These are phyloP conservation scores for Cymbidium sinense DNA, from an alignment of 106 monocot species.

Conservation along the genomic window DNA sequence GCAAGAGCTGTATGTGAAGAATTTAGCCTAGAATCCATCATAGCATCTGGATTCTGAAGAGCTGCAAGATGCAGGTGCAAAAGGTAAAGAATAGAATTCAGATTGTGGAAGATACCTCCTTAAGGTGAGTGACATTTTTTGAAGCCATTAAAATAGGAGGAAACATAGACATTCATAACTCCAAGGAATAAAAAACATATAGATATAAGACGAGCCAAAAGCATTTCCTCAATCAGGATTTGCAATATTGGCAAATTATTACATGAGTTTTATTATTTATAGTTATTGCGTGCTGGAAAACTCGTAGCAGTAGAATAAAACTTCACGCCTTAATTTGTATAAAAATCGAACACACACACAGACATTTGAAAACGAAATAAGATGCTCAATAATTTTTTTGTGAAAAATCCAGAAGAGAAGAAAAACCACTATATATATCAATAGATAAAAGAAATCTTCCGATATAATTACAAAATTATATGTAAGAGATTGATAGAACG, in stretches of 20 bases:
- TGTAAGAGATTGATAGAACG: too few species aligned
- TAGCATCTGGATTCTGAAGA: background rate
- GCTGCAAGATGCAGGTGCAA: background rate
- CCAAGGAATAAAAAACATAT: background rate
- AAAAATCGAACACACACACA: too few species aligned
- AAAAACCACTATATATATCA: too few species aligned
- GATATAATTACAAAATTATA: too few species aligned
- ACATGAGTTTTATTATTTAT: background rate
- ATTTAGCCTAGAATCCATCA: background rate
- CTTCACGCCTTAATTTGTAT: too few species aligned
- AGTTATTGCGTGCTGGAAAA: too few species aligned
- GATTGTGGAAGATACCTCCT: background rate
- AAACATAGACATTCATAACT: background rate
- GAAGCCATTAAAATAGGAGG: background rate
- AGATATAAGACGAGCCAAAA: too few species aligned
- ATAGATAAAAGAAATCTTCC: too few species aligned
- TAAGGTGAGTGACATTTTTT: background rate
- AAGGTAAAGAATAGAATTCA: background rate
- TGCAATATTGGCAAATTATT: background rate
- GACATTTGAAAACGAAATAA: too few species aligned
- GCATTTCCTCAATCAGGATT: background rate
- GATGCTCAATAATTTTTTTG: too few species aligned
- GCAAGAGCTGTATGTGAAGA: background rate
- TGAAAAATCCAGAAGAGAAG: too few species aligned
- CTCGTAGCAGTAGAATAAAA: too few species aligned